Evolutionary conservation across 495 filamentous ascomycete genomes (phyloP).

Genomic region (Ascodesmis nigricans): DNA sequence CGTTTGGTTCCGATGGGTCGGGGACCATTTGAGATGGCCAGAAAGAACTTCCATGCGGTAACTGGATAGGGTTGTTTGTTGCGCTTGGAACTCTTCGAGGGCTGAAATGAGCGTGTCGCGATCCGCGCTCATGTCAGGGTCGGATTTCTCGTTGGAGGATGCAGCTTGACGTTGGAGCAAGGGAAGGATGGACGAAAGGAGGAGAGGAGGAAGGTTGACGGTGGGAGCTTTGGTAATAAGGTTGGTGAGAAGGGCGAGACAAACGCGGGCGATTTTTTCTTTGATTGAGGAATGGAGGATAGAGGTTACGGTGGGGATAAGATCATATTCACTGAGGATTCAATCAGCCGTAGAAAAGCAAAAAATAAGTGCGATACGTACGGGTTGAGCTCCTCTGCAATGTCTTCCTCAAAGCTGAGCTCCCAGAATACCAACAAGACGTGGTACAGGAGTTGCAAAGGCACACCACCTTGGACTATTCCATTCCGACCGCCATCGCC

Average conservation of each 20-base stretch:
- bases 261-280: constrained; percentile 86
- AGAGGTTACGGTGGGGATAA: constrained; percentile 72
- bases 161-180: constrained; percentile 57
- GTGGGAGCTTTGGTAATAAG: constrained; percentile 35
- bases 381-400: constrained; percentile 43
- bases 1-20: constrained; percentile 66
- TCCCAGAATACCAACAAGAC: constrained; percentile 87
- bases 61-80: constrained; percentile 91
- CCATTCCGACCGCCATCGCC: constrained; percentile 32
- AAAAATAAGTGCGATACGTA: constrained; percentile 4
- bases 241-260: constrained; percentile 72
- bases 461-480: constrained; percentile 57
- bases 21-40: constrained; percentile 84
- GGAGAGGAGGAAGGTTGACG: constrained; percentile 52
- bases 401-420: constrained; percentile 69
- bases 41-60: constrained; percentile 77
- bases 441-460: constrained; percentile 84
- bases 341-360: constrained; percentile 11
- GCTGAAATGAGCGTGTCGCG: constrained; percentile 50
- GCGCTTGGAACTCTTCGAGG: constrained; percentile 81
- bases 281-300: constrained; percentile 83
- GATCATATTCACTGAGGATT: constrained; percentile 56
- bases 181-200: constrained; percentile 34
- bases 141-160: constrained; percentile 49
- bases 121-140: constrained; percentile 76